Conservation (phyloP, 371 early-diverging fungal species). For the Lichtheimia hyalospora region DNA sequence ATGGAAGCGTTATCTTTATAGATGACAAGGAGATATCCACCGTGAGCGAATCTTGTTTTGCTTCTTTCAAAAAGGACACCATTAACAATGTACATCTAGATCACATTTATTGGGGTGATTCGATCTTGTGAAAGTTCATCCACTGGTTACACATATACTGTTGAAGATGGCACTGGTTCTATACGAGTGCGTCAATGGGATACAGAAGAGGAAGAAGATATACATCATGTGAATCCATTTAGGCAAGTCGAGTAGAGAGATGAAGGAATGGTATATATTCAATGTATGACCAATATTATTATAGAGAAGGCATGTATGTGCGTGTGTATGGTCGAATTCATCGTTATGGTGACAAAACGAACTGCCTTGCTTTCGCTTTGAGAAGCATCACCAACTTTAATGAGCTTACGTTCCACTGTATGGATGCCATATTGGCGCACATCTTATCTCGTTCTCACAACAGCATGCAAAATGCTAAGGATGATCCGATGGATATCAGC, state of each 20-base stretch:
- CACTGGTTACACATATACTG: constrained; percentile 56
- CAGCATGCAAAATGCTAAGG: too few relatives aligned
- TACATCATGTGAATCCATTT: too few relatives aligned
- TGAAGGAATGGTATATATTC: too few relatives aligned
- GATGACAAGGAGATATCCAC: constrained; percentile 51
- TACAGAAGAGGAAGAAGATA: too few relatives aligned
- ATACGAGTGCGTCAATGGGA: constrained; percentile 71
- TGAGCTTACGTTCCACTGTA: constrained; percentile 73
- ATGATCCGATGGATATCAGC: too few relatives aligned
- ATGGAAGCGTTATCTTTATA: constrained; percentile 61
- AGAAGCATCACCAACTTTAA: constrained; percentile 67
- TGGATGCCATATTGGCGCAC: constrained; percentile 67
- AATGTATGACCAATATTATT: too few relatives aligned
- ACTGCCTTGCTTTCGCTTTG: constrained; percentile 52
- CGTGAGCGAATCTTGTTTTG: too few relatives aligned
- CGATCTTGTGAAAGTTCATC: constrained; percentile 49
- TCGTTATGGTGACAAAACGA: constrained; percentile 55
- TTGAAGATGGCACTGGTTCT: constrained; percentile 81
- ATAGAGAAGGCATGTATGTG: constrained; percentile 62
- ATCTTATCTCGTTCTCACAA: not conserved
- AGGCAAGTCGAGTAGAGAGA: too few relatives aligned
- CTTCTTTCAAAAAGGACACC: not conserved
- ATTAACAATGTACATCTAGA: constrained; percentile 21
- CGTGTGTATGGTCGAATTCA: constrained; percentile 67
- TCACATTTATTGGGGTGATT: constrained; percentile 68